phyloP scores from a whole-genome alignment of 257 asterid genomes.

The Penstemon eatonii region DNA sequence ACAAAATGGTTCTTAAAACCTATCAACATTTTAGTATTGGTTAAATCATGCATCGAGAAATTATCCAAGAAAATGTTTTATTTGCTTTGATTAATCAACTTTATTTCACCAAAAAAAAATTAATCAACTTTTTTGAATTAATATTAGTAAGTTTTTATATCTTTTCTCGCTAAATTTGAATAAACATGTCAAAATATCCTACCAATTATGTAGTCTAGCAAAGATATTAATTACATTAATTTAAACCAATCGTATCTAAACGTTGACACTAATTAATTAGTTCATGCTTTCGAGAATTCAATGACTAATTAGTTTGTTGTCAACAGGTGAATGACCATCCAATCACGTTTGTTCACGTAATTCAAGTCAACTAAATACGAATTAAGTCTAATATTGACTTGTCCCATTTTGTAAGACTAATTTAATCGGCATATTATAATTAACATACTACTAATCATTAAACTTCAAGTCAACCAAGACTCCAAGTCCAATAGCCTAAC shows the following conservation, averaged over 20 bases:
- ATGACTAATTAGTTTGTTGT: conserved; percentile 38
- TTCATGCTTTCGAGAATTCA: background rate
- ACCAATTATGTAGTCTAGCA: no score
- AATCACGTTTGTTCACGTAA: conserved; percentile 39
- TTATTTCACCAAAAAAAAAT: no score
- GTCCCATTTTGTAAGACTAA: conserved; percentile 19
- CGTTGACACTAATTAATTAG: background rate
- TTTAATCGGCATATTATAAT: conserved; percentile 19
- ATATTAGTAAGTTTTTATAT: no score
- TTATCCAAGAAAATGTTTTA: no score
- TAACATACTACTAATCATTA: conserved; percentile 23
- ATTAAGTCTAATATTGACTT: conserved; percentile 56
- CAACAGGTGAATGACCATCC: conserved; percentile 49
- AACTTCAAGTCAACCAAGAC: conserved; percentile 15
- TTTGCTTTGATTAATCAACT: no score
- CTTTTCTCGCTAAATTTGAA: no score
- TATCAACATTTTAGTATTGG: no score
- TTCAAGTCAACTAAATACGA: conserved; percentile 41
- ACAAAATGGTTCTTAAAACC: no score
- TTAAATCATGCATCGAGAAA: no score
- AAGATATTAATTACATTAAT: no score
- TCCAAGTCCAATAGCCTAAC: background rate
- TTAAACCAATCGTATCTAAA: background rate
- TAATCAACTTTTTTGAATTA: no score
- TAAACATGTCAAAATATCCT: no score